Evolutionary conservation across 2,329 filamentous ascomycete species (phyloP), one percentile per base, ranked within the genome.

Genomic region (Cryphonectria japonica): DNA sequence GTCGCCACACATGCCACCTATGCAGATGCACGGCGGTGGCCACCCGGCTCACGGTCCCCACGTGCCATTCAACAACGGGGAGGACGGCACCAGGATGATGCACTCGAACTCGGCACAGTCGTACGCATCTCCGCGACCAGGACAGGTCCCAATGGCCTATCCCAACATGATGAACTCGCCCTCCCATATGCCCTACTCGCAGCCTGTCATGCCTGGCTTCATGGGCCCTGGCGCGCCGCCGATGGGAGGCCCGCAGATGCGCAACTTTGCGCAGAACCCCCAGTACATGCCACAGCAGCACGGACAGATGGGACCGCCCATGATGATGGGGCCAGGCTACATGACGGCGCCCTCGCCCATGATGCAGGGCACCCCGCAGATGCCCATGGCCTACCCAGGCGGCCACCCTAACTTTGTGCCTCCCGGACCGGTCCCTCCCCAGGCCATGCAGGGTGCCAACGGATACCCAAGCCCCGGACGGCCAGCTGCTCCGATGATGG

Each of bases 271-370:
- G 52, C 91, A 91, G 75, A 92, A 86, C 60, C 85, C 88, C 37
- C 92, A 94, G 76, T 95, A 93, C 77, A 89, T 92, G 77, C 88
- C 88, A 50, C 89, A 89, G 67, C 92, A 93, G 76, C 87, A 87
- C 60, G 87, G 88, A 29, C 88, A 88, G 68, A 95, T 96, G 90
- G 89, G 87, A 14, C 87, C 85, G 4, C 91, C 90, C 0, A 93
- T 97, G 89, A 97, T 98, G 89, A 97, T 98, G 92, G 91, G 94
- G 75, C 93, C 93, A 74, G 82, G 92, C 84, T 97, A 92, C 77
- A 92, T 96, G 82, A 85, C 86, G 43, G 88, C 90, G 54, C 91
- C 91, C n/a, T 91, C 92, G 76, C 88, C 87, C 7, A 91, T 93
- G 87, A 85, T 89, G 67, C 82, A 86, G 6, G 89, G 89, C 16